Percentiles rank a stretch among this genome's conserved stretches.
Evolutionary conservation across 257 asterid genomes (phyloP).

Genomic region (Nicotiana otophora): DNA sequence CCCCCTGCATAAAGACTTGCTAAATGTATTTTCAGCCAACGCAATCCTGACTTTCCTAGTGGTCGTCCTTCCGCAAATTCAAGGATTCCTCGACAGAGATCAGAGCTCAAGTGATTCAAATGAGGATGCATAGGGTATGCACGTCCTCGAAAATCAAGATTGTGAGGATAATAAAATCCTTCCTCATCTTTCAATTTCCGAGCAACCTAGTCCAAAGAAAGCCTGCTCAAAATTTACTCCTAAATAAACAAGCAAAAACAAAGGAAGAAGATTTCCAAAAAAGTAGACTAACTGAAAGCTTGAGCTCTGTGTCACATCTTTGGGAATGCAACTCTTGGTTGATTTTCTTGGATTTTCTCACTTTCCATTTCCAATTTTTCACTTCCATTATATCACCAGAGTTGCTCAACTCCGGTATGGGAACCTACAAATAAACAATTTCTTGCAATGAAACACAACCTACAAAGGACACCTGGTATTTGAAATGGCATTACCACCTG

Average conservation of each 20-base stretch:
- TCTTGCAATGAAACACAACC: slow-evolving; percentile 16
- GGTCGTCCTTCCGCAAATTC: slow-evolving; percentile 96
- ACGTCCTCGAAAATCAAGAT: slow-evolving; percentile 96
- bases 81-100: slow-evolving; percentile 91
- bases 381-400: slow-evolving; percentile 55
- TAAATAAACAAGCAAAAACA: neutral
- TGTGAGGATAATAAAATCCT: slow-evolving; percentile 95
- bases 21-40: slow-evolving; percentile 85
- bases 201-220: slow-evolving; percentile 67
- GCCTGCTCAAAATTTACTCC: slow-evolving; percentile 15
- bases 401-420: slow-evolving; percentile 57
- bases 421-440: slow-evolving; percentile 46
- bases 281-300: slow-evolving; percentile 67
- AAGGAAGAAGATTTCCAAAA: neutral
- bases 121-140: slow-evolving; percentile 99
- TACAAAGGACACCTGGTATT: slow-evolving; percentile 5
- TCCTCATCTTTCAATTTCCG: slow-evolving; percentile 89
- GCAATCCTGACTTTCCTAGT: slow-evolving; percentile 74
- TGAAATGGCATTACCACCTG: neutral
- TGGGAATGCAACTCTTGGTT: slow-evolving; percentile 83
- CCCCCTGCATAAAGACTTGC: slow-evolving; percentile 94
- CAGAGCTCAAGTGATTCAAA: slow-evolving; percentile 87
- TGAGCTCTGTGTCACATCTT: slow-evolving; percentile 88
- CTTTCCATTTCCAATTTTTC: slow-evolving; percentile 78
- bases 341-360: slow-evolving; percentile 70